Percentiles rank a stretch among this genome's conserved stretches.
Evolutionary conservation across 2,329 filamentous ascomycete species (phyloP).

Genomic region (Alternaria burnsii): DNA sequence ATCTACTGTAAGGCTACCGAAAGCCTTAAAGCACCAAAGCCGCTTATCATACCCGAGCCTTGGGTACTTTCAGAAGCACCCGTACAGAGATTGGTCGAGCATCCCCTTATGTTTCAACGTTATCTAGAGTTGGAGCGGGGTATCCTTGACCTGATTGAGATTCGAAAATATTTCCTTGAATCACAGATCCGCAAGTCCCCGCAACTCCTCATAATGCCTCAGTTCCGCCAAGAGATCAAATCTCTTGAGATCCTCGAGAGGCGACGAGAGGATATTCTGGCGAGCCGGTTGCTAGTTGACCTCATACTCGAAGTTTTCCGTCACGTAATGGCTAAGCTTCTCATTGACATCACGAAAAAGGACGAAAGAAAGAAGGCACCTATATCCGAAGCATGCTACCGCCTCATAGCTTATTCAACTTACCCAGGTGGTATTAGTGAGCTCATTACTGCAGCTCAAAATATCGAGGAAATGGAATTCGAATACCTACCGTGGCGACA

Average conservation of each 20-base stretch:
- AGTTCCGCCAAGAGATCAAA: background rate
- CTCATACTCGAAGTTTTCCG: background rate
- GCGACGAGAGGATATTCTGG: too few relatives aligned
- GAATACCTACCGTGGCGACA: background rate
- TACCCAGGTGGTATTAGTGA: background rate
- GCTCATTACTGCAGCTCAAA: background rate
- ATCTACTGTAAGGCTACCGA: background rate
- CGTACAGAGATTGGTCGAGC: background rate
- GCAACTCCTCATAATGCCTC: background rate
- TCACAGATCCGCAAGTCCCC: background rate
- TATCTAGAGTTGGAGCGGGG: background rate
- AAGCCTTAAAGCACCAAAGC: background rate
- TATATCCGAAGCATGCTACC: background rate
- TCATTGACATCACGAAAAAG: background rate
- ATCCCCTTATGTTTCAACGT: background rate
- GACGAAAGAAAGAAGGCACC: background rate
- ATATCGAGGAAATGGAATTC: background rate
- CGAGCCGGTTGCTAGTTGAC: background rate
- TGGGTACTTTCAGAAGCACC: background rate
- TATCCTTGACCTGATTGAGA: background rate
- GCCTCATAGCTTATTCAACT: background rate
- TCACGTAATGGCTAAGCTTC: background rate
- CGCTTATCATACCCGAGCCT: background rate
- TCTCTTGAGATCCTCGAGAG: background rate
- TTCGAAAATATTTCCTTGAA: background rate